Base-by-base conservation (phyloP, 345 rosid species). In the Salix arbutifolia region DNA sequence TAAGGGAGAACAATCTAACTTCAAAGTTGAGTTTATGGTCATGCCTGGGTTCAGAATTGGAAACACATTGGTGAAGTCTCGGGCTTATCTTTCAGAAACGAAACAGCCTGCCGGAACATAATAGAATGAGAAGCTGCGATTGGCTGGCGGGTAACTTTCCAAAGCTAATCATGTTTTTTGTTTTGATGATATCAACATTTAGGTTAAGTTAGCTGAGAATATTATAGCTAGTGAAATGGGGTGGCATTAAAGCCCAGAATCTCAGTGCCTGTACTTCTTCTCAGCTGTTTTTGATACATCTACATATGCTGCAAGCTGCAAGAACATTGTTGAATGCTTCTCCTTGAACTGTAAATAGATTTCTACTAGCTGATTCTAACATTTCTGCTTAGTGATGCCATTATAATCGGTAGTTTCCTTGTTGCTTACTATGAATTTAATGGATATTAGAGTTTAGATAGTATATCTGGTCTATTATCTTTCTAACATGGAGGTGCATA, bases 11-110 rank as follows among this genome's bases (percentile, higher is more conserved):
- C 74, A 75, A 50, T 70, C 69, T 33, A 69, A 68, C 25, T 52
- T 8, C 65, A 87, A 31, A 40, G 93, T 88, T 19, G 90, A 86
- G 84, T 86, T 91, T 75, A 87, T 85, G 75, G 83, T 88, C 56
- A 88, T 91, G 87, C 93, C 91, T 3, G 93, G 96, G 69, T 88
- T 87, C 68, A 88, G 80, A 73, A 79, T 88, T 8, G 84, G 86
- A 70, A 86, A 83, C 73, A 62, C 75, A 23, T 67, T 88, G 64
- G 31, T 88, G 65, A 87, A 69, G 69, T 86, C 88, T 61, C 84
- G 65, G 25, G 93, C 86, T 83, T 91, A 89, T 83, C 78, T 87
- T 76, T 86, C 91, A 1, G 73, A 82, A 71, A 56, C 56, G 31
- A 74, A 75, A 74, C 53, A 58, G 31, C 46, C 68, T 13, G 14